Evolutionary conservation across 768 basidiomycete species (phyloP), one percentile per base, ranked within the genome.

Genomic region (Mycena epipterygia): DNA sequence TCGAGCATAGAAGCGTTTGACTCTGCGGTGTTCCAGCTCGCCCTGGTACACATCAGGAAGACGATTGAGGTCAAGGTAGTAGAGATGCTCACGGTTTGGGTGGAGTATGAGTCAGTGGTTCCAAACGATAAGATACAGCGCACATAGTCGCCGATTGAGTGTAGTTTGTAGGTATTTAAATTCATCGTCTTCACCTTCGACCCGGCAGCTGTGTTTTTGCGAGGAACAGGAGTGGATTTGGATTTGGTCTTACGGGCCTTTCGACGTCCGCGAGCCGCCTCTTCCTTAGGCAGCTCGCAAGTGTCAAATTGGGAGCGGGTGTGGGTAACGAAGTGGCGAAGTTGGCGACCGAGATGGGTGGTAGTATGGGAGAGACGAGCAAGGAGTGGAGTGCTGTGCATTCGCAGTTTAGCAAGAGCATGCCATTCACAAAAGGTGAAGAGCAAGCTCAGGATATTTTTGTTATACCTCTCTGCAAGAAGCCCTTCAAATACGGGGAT

Each of bases 21-120:
- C 78, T 0, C 61, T 53, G 0, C 67, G 70, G 61, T 86, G 85
- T 62, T 84, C 79, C 0, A 79, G 76, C 67, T 86, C 83, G 2
- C 81, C 80, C 84, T 85, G 35, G 16, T 37, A 21, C n/a, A 3
- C 17, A 48, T 5, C n/a, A 12, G 0, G n/a, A 27, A 29, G 23
- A 19, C 14, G n/a, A 30, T 23, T 5, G 35, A 46, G 33, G 71
- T 33, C 9, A 67, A n/a, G n/a, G n/a, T n/a, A n/a, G n/a, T n/a
- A n/a, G n/a, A n/a, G n/a, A n/a, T n/a, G n/a, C 75, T 59, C 57
- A 86, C 84, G 11, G 76, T 49, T 29, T 83, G 79, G 2, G 82
- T 85, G 0, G 81, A 80, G 63, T 81, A 85, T 2, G 74, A 76
- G 51, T 86, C 82, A 3, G 80, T 80, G 0, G 81, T 81, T 0